phyloP scores from a whole-genome alignment of 306 rosid genomes.

The Hylodesmum podocarpum region DNA sequence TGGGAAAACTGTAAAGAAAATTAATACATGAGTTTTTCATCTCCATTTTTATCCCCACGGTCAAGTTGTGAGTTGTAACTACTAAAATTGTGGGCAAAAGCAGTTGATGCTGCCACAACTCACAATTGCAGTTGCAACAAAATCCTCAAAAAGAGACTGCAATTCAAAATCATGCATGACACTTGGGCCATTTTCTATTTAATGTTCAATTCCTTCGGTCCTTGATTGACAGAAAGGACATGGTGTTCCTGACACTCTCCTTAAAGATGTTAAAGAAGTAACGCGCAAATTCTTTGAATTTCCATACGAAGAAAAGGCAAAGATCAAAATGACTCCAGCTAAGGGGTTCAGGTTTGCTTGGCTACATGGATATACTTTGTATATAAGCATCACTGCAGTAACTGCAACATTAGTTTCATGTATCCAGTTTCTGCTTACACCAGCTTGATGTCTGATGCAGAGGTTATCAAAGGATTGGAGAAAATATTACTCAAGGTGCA shows the following conservation, averaged over 20 bases:
- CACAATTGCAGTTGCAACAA: not conserved
- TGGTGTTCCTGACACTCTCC: constrained; percentile 64
- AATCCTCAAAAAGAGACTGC: not conserved
- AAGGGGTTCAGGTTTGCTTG: constrained; percentile 69
- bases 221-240: constrained; percentile 71
- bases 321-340: constrained; percentile 70
- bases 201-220: not conserved
- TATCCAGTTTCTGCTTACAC: constrained; percentile 23
- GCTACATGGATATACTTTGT: constrained; percentile 3
- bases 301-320: constrained; percentile 76
- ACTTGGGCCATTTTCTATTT: not conserved
- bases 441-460: constrained; percentile 45
- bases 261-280: constrained; percentile 56
- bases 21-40: not conserved
- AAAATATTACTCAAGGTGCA: constrained; percentile 74
- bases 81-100: not conserved
- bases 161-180: not conserved
- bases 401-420: not conserved
- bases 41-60: not conserved
- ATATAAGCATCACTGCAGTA: constrained; percentile 15
- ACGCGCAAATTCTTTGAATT: constrained; percentile 66
- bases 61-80: not conserved
- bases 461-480: constrained; percentile 83
- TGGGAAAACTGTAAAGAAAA: not conserved
- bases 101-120: not conserved